Base-by-base conservation (phyloP, 306 rosid genomes). In the Hippophae gyantsensis region DNA sequence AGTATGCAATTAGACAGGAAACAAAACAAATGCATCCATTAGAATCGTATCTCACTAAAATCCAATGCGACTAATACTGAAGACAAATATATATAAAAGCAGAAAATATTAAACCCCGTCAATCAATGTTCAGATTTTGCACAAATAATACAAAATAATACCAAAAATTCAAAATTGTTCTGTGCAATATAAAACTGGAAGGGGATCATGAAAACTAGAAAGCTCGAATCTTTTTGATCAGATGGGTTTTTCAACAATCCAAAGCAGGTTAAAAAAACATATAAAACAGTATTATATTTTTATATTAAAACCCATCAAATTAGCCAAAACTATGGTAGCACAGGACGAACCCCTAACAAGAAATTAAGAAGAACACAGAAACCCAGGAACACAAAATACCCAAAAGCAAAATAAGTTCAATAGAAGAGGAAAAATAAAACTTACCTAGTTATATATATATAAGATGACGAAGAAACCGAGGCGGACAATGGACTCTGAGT, bases 401-500 rank as follows among this genome's bases (percentile, higher is more conserved):
- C 50, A 48, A 64, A 43, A 40, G 26, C 61, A 42, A 70, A 60
- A 56, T 41, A 58, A 27, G n/a, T 6, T 43, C 26, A 51, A 32
- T 42, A 57, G 45, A 42, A 61, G n/a, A 27, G 6, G 7, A 42
- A 38, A 48, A 63, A 18, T 18, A 18, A 18, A 55, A 55, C 7
- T 14, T 58, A 70, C 66, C 75, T 67, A 56, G 57, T 11, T 65
- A 12, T 58, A 43, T 18, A 50, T 48, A 5, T 32, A 7, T 57
- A 42, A 41, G 7, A 58, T 7, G 6, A 69, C 84, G 80, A 67
- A 54, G 71, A 61, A 72, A 75, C 74, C 79, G 75, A 82, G 73
- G 77, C 55, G 42, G 65, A 55, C 48, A 56, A 62, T 57, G 56
- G 75, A 76, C 41, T 18, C 8, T 57, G 72, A 77, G 80, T 68